Evolutionary conservation across 2,329 filamentous ascomycete species (phyloP), one percentile per base, ranked within the genome.

Genomic region (Ceratocystis alfenasii): DNA sequence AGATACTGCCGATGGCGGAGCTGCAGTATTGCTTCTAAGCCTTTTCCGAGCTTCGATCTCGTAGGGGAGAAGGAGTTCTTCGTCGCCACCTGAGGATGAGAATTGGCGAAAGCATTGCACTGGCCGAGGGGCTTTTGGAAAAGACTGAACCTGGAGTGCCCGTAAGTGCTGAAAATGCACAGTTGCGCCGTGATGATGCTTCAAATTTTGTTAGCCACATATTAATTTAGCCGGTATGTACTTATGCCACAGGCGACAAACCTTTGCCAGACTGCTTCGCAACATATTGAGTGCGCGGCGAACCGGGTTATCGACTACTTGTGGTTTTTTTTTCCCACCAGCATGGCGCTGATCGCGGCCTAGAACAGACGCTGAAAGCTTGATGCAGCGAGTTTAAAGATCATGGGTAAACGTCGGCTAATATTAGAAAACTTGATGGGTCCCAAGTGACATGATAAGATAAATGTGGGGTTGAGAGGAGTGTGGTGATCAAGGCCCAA

Each of bases 171-270:
- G 66, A 12, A 68, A 61, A 50, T 63, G 61, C 22, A 64, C 50
- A 63, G 64, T 57, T 63, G 61, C 66, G 53, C 66, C 66, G 53
- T 55, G 66, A 55, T 68, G 66, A 61, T 65, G 63, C 66, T 68
- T 53, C 25, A 66, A 46, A n/a, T 2, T 30, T 62, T 64, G 48
- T 48, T 30, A 62, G 48, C 10, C 2, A 22, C 20, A 20, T n/a
- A 62, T 28, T 8, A 33, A 50, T 20, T 53, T 17, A n/a, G 3
- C 7, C 33, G 25, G 1, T 5, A 50, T 7, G 7, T 20, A 50
- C n/a, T 30, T 15, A 2, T 63, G 30, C 28, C 22, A 12, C 36
- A 33, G n/a, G 2, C 33, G 25, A 60, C 63, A 22, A 62, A 68
- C 66, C 60, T 68, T 65, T 28, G 60, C 62, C 41, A 68, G 25